Evolutionary conservation across 768 basidiomycete species (phyloP).

Genomic region (Tubosaeta sp.): DNA sequence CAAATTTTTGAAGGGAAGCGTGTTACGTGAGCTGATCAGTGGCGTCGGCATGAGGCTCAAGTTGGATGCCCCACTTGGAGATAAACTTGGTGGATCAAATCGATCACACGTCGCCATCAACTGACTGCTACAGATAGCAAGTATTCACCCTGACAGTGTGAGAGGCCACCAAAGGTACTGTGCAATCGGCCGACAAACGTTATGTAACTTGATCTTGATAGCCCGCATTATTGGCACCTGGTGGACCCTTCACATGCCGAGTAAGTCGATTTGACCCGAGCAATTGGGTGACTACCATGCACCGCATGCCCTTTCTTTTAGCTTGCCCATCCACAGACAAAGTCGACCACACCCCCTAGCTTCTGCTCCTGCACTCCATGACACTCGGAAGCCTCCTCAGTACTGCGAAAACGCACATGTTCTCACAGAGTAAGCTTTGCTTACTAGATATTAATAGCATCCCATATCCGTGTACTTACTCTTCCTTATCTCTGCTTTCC

Average conservation of each 20-base stretch:
- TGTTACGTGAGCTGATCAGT: not conserved
- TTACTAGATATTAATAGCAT: not conserved
- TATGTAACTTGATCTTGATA: not conserved
- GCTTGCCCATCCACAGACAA: not conserved
- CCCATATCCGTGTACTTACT: slow-evolving; percentile 5
- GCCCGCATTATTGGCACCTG: not conserved
- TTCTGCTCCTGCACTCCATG: slow-evolving; percentile 6
- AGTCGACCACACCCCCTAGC: not conserved
- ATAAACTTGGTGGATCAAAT: too few relatives aligned
- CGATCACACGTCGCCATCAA: not conserved
- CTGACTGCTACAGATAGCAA: not conserved
- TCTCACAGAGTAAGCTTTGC: slow-evolving; percentile 15
- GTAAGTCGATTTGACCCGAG: not conserved
- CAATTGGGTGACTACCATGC: not conserved
- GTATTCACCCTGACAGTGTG: not conserved
- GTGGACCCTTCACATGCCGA: not conserved
- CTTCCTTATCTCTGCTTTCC: slow-evolving; percentile 3
- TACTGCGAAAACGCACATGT: not conserved
- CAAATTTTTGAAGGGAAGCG: not conserved
- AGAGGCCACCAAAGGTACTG: not conserved
- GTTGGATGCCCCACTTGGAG: too few relatives aligned
- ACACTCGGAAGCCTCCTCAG: not conserved
- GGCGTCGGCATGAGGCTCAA: not conserved
- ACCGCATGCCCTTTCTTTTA: not conserved
- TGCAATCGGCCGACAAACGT: not conserved